Conservation (phyloP, 495 filamentous ascomycete genomes). For the Collariella sp. region DNA sequence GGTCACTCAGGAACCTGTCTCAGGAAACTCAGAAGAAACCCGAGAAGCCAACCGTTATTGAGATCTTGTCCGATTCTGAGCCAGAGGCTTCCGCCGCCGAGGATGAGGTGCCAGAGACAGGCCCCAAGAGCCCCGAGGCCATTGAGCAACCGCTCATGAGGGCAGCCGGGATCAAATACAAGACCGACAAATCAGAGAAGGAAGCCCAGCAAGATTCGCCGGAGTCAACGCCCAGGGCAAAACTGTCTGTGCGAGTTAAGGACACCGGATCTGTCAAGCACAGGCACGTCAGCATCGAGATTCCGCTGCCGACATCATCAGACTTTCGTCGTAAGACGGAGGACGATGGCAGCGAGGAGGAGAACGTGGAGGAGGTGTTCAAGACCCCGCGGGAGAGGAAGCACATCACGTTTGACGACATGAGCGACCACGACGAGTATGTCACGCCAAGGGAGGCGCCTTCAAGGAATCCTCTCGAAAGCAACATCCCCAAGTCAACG, state of each 20-base stretch:
- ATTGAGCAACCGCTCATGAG: conserved; percentile 13
- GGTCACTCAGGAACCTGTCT: background rate
- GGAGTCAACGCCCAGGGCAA: conserved; percentile 6
- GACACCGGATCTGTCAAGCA: conserved; percentile 16
- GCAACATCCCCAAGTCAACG: conserved; percentile 8
- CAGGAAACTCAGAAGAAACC: conserved; percentile 2
- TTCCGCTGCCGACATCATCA: conserved; percentile 20
- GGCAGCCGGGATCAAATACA: conserved; percentile 12
- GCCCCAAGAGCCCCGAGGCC: background rate
- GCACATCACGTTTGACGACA: conserved; percentile 27
- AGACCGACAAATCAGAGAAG: background rate
- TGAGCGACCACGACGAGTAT: conserved; percentile 27
- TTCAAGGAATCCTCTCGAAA: conserved; percentile 20
- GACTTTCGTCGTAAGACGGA: conserved; percentile 1
- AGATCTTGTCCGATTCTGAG: conserved; percentile 20
- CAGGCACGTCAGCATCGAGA: conserved; percentile 28
- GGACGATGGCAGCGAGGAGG: conserved; percentile 13
- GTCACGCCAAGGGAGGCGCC: conserved; percentile 28
- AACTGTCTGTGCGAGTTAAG: conserved; percentile 18
- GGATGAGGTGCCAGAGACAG: background rate
- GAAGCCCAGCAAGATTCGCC: conserved; percentile 4
- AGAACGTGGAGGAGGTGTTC: conserved; percentile 13
- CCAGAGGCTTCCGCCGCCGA: conserved; percentile 3
- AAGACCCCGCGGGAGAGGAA: conserved; percentile 23
- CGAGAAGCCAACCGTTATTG: conserved; percentile 19